Percentiles rank a stretch among this genome's conserved stretches.
phyloP scores from a whole-genome alignment of 164 flowering plant genomes.

The Paratinospora sagittata region DNA sequence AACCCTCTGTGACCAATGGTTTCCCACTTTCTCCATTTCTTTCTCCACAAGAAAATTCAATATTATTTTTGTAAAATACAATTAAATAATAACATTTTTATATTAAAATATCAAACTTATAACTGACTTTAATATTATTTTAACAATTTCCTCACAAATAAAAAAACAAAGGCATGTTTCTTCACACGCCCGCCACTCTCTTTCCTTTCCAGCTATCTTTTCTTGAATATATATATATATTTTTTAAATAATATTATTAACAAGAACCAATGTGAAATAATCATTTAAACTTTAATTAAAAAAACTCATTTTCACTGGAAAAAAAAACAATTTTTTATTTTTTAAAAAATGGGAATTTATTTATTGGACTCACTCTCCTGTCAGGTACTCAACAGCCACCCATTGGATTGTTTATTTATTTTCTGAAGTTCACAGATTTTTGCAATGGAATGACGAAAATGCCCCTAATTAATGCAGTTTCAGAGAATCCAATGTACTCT shows the following conservation, averaged over 20 bases:
- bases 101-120: too few relatives aligned
- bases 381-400: background rate
- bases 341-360: background rate
- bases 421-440: background rate
- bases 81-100: background rate
- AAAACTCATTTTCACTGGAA: background rate
- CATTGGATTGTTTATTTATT: background rate
- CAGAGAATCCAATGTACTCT: constrained; percentile 6
- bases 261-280: constrained; percentile 2
- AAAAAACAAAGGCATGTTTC: background rate
- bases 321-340: background rate
- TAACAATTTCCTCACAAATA: background rate
- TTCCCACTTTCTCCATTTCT: background rate
- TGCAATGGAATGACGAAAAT: background rate
- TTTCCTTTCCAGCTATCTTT: background rate
- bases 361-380: background rate
- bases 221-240: background rate
- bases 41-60: background rate
- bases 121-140: too few relatives aligned
- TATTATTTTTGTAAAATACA: background rate
- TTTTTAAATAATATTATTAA: background rate
- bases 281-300: background rate
- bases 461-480: background rate
- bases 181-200: constrained; percentile 4
- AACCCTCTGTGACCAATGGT: background rate